Evolutionary conservation across 495 filamentous ascomycete genomes (phyloP).

Genomic region (Hypoxylon trugodes): DNA sequence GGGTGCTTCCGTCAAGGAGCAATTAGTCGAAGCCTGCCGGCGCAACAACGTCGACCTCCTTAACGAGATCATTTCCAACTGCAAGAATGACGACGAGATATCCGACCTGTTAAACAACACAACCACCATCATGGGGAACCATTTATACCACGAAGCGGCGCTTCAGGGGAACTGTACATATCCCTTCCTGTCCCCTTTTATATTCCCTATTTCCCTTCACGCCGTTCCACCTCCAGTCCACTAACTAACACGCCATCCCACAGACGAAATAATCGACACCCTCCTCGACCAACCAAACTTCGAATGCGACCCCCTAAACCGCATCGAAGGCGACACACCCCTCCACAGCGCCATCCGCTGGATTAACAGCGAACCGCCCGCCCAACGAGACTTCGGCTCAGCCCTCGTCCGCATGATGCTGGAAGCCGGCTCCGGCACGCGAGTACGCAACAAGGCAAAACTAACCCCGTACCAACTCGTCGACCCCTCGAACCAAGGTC

Average conservation of each 20-base stretch:
- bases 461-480: slow-evolving; percentile 74
- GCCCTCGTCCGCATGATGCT: slow-evolving; percentile 87
- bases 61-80: slow-evolving; percentile 61
- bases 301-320: slow-evolving; percentile 90
- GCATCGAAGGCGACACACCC: slow-evolving; percentile 85
- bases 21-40: slow-evolving; percentile 90
- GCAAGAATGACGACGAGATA: slow-evolving; percentile 56
- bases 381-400: slow-evolving; percentile 69
- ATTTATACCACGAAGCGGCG: slow-evolving; percentile 89
- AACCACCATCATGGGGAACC: slow-evolving; percentile 83
- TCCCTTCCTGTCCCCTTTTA: neutral
- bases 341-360: slow-evolving; percentile 88
- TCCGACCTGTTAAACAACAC: slow-evolving; percentile 83
- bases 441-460: slow-evolving; percentile 71
- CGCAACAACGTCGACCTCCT: slow-evolving; percentile 91
- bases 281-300: slow-evolving; percentile 94
- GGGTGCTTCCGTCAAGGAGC: slow-evolving; percentile 87
- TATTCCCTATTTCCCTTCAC: neutral
- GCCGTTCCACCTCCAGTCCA: neutral
- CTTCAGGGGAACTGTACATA: slow-evolving; percentile 78
- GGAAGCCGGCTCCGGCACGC: slow-evolving; percentile 74
- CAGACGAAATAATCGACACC: slow-evolving; percentile 88
- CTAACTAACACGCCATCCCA: slow-evolving; percentile 7
- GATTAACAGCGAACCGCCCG: slow-evolving; percentile 69
- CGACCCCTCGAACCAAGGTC: slow-evolving; percentile 73